Conservation (phyloP, 768 basidiomycete species). For the Mycena metata region DNA sequence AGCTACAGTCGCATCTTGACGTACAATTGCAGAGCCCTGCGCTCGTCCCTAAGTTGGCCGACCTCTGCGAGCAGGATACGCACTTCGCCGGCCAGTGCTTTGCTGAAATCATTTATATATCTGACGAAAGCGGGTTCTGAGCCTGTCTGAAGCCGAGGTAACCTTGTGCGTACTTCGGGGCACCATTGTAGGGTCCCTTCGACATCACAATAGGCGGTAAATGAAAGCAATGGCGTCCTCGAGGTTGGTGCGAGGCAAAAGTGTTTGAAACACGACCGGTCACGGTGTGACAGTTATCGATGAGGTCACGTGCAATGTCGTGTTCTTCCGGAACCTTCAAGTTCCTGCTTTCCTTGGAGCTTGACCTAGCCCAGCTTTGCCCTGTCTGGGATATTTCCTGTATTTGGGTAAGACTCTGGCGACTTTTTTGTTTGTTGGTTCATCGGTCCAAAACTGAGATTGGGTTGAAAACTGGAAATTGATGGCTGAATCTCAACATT, state of each 20-base stretch:
- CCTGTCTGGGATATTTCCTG: too few species aligned
- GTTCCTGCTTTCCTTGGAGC: too few species aligned
- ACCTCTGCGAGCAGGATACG: conserved; percentile 84
- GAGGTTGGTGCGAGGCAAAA: conserved; percentile 8
- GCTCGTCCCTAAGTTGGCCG: conserved; percentile 83
- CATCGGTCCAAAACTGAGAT: too few species aligned
- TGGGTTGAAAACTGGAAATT: too few species aligned
- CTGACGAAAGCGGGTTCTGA: conserved; percentile 41
- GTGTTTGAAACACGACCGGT: conserved; percentile 6
- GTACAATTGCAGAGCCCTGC: conserved; percentile 81
- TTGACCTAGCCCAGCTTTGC: too few species aligned
- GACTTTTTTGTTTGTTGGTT: too few species aligned
- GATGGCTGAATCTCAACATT: too few species aligned
- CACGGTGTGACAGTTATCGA: neutral
- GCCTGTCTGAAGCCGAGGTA: neutral
- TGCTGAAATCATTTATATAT: conserved; percentile 88
- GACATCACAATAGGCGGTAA: conserved; percentile 20
- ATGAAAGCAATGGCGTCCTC: conserved; percentile 9
- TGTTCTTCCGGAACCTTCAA: too few species aligned
- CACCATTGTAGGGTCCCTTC: conserved; percentile 29
- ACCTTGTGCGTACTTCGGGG: conserved; percentile 35
- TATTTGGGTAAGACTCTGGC: too few species aligned
- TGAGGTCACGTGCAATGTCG: too few species aligned
- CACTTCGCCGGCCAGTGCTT: conserved; percentile 84
- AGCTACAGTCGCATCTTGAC: conserved; percentile 47